Percentiles rank a stretch among this genome's conserved stretches.
Conservation (phyloP, 345 rosid species). For the Durio zibethinus region DNA sequence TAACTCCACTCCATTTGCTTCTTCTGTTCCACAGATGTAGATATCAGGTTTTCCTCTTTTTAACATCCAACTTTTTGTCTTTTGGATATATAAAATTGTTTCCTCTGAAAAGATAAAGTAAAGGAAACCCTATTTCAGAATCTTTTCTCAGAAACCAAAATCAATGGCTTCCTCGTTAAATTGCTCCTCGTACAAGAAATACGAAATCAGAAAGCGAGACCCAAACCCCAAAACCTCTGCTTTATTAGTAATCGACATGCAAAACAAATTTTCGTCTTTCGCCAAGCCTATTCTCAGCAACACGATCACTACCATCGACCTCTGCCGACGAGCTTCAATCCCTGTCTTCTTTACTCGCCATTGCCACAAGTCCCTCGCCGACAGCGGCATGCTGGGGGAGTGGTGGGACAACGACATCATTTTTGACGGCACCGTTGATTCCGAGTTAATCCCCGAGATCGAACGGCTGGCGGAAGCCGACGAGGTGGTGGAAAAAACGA, state of each 20-base stretch:
- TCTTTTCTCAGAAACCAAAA: background rate
- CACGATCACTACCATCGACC: slow-evolving; percentile 46
- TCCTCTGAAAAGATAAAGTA: too few species aligned
- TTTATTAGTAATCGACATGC: slow-evolving; percentile 69
- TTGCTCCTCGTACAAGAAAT: slow-evolving; percentile 37
- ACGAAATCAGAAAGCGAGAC: slow-evolving; percentile 48
- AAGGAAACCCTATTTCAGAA: background rate
- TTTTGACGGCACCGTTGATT: slow-evolving; percentile 54
- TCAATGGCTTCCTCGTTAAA: slow-evolving; percentile 9
- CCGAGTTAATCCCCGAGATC: slow-evolving; percentile 54
- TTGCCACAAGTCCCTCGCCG: slow-evolving; percentile 49
- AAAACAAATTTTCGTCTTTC: slow-evolving; percentile 56
- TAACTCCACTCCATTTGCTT: too few species aligned
- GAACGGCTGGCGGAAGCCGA: slow-evolving; percentile 17
- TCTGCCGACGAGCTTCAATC: slow-evolving; percentile 61
- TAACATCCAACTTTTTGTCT: too few species aligned
- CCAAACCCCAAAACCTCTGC: slow-evolving; percentile 50
- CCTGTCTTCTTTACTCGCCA: slow-evolving; percentile 86
- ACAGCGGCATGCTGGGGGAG: slow-evolving; percentile 57
- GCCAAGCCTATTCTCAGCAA: slow-evolving; percentile 54
- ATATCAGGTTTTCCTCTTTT: too few species aligned
- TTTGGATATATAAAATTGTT: too few species aligned
- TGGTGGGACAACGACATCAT: slow-evolving; percentile 65
- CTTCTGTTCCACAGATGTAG: too few species aligned
- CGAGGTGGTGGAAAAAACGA: slow-evolving; percentile 62